Evolutionary conservation across 306 rosid species (phyloP).

Genomic region (Cicer bijugum): DNA sequence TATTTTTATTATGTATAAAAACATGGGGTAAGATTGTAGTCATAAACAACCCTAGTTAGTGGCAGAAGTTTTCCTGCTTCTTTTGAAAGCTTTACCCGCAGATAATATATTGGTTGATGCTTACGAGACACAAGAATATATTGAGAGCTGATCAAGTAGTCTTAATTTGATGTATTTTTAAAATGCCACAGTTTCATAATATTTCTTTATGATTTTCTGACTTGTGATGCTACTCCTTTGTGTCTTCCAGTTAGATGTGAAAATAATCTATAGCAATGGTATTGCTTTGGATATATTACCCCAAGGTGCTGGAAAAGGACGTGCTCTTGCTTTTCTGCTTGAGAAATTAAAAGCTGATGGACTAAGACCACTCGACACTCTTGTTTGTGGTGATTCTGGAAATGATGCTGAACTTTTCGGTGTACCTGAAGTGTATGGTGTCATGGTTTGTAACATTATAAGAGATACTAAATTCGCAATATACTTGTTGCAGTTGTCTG

Average conservation of each 20-base stretch:
- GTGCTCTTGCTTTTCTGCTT: constrained; percentile 69
- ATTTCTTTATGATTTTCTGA: constrained; percentile 27
- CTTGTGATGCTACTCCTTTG: constrained; percentile 34
- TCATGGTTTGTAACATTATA: constrained; percentile 62
- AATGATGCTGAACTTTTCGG: constrained; percentile 77
- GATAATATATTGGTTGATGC: not conserved
- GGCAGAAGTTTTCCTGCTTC: constrained; percentile 2
- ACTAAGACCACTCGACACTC: constrained; percentile 60
- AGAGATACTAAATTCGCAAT: constrained; percentile 32
- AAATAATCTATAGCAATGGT: constrained; percentile 79
- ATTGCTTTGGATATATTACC: constrained; percentile 78
- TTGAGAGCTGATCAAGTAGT: not conserved
- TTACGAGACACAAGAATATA: not conserved
- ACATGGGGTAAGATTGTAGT: constrained; percentile 42
- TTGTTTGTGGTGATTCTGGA: constrained; percentile 95
- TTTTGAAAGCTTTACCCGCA: constrained; percentile 16
- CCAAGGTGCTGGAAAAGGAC: constrained; percentile 78
- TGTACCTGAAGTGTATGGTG: constrained; percentile 70
- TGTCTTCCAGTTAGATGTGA: constrained; percentile 70
- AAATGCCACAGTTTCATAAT: constrained; percentile 34
- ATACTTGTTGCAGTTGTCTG: not conserved
- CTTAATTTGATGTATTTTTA: constrained; percentile 9
- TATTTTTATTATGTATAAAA: no score
- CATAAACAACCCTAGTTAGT: constrained; percentile 19
- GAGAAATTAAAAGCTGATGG: constrained; percentile 55